These are phyloP conservation scores for Suillus subalutaceus DNA, from an alignment of 768 basidiomycete genomes.

Conservation along the genomic window DNA sequence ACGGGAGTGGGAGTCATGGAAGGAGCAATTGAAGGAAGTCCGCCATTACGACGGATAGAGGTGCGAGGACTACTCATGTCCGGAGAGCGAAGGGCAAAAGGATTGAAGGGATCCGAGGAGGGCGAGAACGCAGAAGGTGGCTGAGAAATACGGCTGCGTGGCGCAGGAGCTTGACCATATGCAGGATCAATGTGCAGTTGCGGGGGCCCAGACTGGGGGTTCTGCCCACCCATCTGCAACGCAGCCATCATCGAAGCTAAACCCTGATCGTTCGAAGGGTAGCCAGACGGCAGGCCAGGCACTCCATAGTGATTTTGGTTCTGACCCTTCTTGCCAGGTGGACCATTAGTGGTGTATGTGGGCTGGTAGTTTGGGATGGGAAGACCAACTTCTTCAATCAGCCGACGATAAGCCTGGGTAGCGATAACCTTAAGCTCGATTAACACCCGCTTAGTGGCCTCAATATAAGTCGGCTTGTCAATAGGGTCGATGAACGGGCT, in stretches of 20 bases:
- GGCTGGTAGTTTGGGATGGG: conserved; percentile 88
- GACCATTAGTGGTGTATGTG: conserved; percentile 64
- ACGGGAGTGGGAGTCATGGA: conserved; percentile 31
- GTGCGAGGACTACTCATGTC: conserved; percentile 53
- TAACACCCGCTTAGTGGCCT: conserved; percentile 88
- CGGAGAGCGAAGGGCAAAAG: conserved; percentile 53
- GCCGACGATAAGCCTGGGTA: conserved; percentile 91
- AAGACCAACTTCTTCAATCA: conserved; percentile 94
- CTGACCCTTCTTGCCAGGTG: conserved; percentile 61
- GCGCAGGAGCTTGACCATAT: conserved; percentile 50
- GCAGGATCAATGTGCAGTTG: conserved; percentile 71
- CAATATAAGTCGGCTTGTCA: conserved; percentile 71
- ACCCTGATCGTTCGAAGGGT: conserved; percentile 82
- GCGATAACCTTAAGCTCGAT: conserved; percentile 90
- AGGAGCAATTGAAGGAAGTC: conserved; percentile 34
- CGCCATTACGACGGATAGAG: conserved; percentile 49
- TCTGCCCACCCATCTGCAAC: conserved; percentile 88
- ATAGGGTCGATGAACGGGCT: conserved; percentile 79
- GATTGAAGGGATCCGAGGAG: conserved; percentile 58
- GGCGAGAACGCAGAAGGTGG: conserved; percentile 53
- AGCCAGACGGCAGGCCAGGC: conserved; percentile 77
- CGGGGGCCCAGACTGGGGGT: conserved; percentile 76
- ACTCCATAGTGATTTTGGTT: conserved; percentile 62
- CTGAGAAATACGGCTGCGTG: conserved; percentile 49
- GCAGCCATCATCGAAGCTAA: conserved; percentile 93